Conservation (phyloP, 148 eudicot genomes). For the Spergularia bocconei region DNA sequence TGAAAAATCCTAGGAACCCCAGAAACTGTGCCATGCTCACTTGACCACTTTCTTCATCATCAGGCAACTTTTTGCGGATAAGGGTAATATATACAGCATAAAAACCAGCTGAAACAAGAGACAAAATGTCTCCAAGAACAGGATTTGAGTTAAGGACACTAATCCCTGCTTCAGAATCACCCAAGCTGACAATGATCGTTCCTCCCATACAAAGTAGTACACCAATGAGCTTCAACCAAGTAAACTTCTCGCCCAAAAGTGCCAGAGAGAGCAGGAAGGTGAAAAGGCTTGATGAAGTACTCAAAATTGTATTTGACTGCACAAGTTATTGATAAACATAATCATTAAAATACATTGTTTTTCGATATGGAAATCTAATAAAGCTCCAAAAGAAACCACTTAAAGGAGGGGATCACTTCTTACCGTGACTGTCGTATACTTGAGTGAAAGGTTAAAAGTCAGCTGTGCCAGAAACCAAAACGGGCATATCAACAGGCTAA, state of each 20-base stretch:
- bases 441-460: conserved; percentile 82
- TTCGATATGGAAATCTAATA: background rate
- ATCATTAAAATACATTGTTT: background rate
- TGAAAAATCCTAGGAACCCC: conserved; percentile 84
- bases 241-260: conserved; percentile 85
- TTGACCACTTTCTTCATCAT: conserved; percentile 67
- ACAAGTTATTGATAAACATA: conserved; percentile 21
- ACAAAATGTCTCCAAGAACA: conserved; percentile 67
- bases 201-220: conserved; percentile 99
- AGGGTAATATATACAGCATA: conserved; percentile 91
- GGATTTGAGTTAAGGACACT: conserved; percentile 65
- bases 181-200: conserved; percentile 83
- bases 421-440: conserved; percentile 94
- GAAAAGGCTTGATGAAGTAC: conserved; percentile 92
- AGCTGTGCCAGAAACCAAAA: conserved; percentile 96
- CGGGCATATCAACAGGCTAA: conserved; percentile 86
- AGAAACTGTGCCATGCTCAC: conserved; percentile 96
- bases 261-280: conserved; percentile 82
- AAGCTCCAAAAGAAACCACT: conserved; percentile 6
- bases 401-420: conserved; percentile 27
- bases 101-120: conserved; percentile 70
- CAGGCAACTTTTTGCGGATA: conserved; percentile 75
- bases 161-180: conserved; percentile 56
- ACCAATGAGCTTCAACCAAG: conserved; percentile 85
- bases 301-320: conserved; percentile 94